phyloP scores from a whole-genome alignment of 2,329 filamentous ascomycete species.

The Monosporascus sp. region DNA sequence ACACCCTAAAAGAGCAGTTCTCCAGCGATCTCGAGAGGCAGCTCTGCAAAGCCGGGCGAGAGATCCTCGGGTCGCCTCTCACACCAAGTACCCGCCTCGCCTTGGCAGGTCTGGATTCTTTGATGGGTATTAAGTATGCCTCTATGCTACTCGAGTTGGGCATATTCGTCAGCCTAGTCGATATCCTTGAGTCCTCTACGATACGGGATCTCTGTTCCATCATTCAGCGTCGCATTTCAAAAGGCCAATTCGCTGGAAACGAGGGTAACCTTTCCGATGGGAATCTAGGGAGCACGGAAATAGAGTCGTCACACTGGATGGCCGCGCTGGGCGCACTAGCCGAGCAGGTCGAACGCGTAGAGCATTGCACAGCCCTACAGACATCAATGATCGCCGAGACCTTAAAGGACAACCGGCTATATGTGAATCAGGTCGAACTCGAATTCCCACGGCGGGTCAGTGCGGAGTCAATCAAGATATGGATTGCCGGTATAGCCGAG shows the following conservation, averaged over 20 bases:
- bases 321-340: constrained; percentile 9
- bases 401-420: constrained; percentile 49
- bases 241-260: not conserved
- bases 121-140: constrained; percentile 47
- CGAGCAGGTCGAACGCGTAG: constrained; percentile 35
- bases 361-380: constrained; percentile 69
- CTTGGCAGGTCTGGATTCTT: constrained; percentile 35
- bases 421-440: constrained; percentile 74
- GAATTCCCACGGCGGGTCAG: constrained; percentile 38
- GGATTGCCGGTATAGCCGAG: constrained; percentile 44
- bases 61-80: constrained; percentile 22
- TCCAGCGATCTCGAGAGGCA: constrained; percentile 28
- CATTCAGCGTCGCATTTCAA: constrained; percentile 1
- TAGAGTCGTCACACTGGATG: constrained; percentile 7
- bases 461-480: constrained; percentile 36
- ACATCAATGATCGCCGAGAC: constrained; percentile 78
- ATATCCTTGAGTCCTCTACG: constrained; percentile 54
- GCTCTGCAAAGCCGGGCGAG: constrained; percentile 27
- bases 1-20: constrained; percentile 19
- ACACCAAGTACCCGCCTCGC: constrained; percentile 25
- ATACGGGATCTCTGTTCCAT: constrained; percentile 20
- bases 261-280: not conserved
- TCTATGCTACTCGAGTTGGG: constrained; percentile 56
- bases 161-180: constrained; percentile 50
- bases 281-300: constrained; percentile 2